A percentile compares a stretch with the other conserved stretches of the same genome.
phyloP scores from a whole-genome alignment of 805 yeast species.

The Wickerhamomyces pijperi region DNA sequence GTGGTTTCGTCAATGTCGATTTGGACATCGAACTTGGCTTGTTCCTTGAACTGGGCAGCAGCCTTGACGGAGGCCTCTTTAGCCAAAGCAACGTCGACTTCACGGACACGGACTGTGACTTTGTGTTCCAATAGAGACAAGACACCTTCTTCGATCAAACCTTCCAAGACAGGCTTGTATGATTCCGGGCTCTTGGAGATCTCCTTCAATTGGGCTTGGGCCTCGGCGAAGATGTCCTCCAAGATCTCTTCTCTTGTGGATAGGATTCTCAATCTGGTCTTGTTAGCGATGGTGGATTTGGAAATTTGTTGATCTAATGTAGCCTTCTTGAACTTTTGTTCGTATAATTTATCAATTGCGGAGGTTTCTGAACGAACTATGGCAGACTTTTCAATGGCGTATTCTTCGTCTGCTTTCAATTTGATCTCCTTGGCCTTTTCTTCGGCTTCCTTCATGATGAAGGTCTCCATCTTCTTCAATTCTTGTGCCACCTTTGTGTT shows the following conservation, averaged over 20 bases:
- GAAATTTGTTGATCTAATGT: slow-evolving; percentile 89
- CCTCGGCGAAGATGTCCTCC: slow-evolving; percentile 59
- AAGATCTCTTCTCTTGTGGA: slow-evolving; percentile 77
- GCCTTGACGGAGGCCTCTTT: slow-evolving; percentile 51
- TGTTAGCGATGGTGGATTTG: slow-evolving; percentile 90
- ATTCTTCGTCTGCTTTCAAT: slow-evolving; percentile 96
- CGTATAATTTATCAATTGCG: slow-evolving; percentile 72
- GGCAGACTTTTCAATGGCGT: slow-evolving; percentile 93
- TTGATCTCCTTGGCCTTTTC: slow-evolving; percentile 95
- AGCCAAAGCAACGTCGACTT: slow-evolving; percentile 50
- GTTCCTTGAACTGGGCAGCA: slow-evolving; percentile 48
- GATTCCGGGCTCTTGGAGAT: slow-evolving; percentile 41
- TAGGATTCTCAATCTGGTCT: slow-evolving; percentile 85
- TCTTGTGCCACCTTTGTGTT: slow-evolving; percentile 72
- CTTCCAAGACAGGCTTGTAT: slow-evolving; percentile 61
- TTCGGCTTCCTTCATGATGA: slow-evolving; percentile 97
- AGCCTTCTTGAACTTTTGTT: slow-evolving; percentile 81
- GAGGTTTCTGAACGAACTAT: slow-evolving; percentile 89
- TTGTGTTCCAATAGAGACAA: slow-evolving; percentile 63
- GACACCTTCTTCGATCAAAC: slow-evolving; percentile 71
- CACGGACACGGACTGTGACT: slow-evolving; percentile 55
- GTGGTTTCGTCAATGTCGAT: slow-evolving; percentile 44
- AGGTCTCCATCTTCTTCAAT: slow-evolving; percentile 94
- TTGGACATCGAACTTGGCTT: slow-evolving; percentile 45
- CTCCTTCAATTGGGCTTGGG: slow-evolving; percentile 50